Evolutionary conservation across 2,329 filamentous ascomycete genomes (phyloP), one percentile per base, ranked within the genome.

Genomic region (Chaetomium sp.): DNA sequence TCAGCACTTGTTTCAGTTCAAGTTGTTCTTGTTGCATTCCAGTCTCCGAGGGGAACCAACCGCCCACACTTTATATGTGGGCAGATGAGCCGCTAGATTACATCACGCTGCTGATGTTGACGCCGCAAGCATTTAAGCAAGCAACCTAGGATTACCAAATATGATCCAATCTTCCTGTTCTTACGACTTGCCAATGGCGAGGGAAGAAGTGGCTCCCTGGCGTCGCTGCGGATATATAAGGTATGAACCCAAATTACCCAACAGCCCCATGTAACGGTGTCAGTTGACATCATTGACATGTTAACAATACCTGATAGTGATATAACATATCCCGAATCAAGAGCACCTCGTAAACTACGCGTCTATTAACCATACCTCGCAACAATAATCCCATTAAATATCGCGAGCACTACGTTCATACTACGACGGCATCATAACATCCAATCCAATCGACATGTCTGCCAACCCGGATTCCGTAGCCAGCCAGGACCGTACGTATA

Each of bases 381-480:
- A 19, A 45, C 13, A 45, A 45, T 19, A 2, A 19, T 21, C 13
- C 23, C 9, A 50, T 13, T 21, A 25, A 12, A 21, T 35, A 35
- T 10, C 33, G n/a, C n/a, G n/a, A n/a, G n/a, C n/a, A n/a, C n/a
- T n/a, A n/a, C n/a, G n/a, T n/a, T n/a, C n/a, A n/a, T n/a, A n/a
- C n/a, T n/a, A n/a, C 19, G n/a, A 5, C 42, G 21, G n/a, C 8
- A 29, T 29, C 27, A 12, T 21, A 38, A 29, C 25, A 6, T 25
- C 45, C 25, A 53, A 27, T 4, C 29, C 19, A 7, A 1, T 19
- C 35, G 76, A 50, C 68, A 82, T 82, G 79, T 80, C 78, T 57
- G 76, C 78, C 68, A 87, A 87, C 74, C 73, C 81, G 51, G 79
- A 87, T 27, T 81, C 85, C 31, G 75, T 87, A 65, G 78, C 76